A percentile compares a stretch with the other conserved stretches of the same genome.
phyloP scores from a whole-genome alignment of 2,329 filamentous ascomycete genomes.

The Penicillium sp. region DNA sequence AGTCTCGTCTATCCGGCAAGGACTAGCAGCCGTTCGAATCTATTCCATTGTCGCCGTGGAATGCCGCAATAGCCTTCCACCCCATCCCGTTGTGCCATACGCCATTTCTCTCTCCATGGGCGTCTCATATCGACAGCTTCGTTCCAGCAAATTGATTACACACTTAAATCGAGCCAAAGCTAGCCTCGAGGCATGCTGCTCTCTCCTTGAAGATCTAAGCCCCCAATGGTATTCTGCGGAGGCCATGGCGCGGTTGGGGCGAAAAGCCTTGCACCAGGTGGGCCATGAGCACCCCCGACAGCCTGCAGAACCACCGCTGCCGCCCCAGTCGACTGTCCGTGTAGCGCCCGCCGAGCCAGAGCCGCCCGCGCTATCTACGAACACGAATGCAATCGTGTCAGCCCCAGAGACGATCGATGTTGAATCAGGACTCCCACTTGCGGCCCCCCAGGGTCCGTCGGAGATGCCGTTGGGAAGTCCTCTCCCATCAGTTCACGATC shows the following conservation, averaged over 20 bases:
- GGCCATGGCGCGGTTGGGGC: conserved; percentile 46
- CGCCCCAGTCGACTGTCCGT: not conserved
- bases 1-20: conserved; percentile 58
- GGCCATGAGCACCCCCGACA: conserved; percentile 26
- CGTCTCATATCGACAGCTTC: conserved; percentile 61
- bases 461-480: conserved; percentile 35
- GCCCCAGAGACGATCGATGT: not conserved
- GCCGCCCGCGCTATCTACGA: not conserved
- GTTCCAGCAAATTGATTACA: conserved; percentile 53
- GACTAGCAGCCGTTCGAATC: conserved; percentile 60
- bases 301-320: not conserved
- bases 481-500: conserved; percentile 49
- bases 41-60: conserved; percentile 56
- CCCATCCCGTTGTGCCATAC: conserved; percentile 61
- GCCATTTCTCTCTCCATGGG: conserved; percentile 59
- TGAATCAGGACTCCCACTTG: not conserved
- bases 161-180: conserved; percentile 41
- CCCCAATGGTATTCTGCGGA: conserved; percentile 46
- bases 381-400: not conserved
- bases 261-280: conserved; percentile 41
- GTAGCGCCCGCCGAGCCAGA: not conserved
- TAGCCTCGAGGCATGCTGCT: conserved; percentile 42
- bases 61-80: conserved; percentile 51
- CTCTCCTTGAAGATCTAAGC: conserved; percentile 39
- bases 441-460: not conserved